Evolutionary conservation across 768 basidiomycete species (phyloP), one percentile per base, ranked within the genome.

Genomic region (Hortiboletus campestris): DNA sequence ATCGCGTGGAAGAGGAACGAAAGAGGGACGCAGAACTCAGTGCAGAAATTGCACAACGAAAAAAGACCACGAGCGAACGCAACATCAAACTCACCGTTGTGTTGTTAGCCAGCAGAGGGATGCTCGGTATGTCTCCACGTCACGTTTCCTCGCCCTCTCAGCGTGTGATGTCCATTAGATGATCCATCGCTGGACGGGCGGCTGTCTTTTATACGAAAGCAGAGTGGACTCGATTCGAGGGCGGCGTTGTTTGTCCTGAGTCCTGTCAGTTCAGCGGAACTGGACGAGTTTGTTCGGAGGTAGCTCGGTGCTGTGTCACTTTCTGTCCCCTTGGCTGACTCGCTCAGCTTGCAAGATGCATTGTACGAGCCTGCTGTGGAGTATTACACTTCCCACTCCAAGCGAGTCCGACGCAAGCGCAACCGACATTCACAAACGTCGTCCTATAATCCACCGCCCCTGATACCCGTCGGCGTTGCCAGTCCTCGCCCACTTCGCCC

Each of bases 31-130:
- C 80, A 0, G 89, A 91, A 51, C 79, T 99, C 16, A 82, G 94
- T 4, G 78, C 82, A 0, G 91, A 94, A 64, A 84, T 99, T 50
- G 84, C 88, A 2, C 77, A 81, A 32, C 75, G 94, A 58, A 94
- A 96, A 75, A 89, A 86, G 68, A 75, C 75, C 38, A 86, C 88
- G 16, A 84, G 80, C 57, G 96, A 98, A 63, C 80, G 94, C 55
- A 88, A 88, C 5, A 89, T 98, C 63, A 99, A 98, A 73, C 79
- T 99, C 40, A 97, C 96, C 0, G 92, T 95, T 12, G 94, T 98
- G 4, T 78, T 98, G 25, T 80, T 98, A 73, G 92, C 94, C n/a
- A 92, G 85, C 59, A 79, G 94, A 55, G 82, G 80, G 48, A 84
- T 96, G 80, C 77, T 99, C 58, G 93, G 94, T 94, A 58, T 51